phyloP scores from a whole-genome alignment of 2,329 filamentous ascomycete species.

The Colletotrichum sp. region DNA sequence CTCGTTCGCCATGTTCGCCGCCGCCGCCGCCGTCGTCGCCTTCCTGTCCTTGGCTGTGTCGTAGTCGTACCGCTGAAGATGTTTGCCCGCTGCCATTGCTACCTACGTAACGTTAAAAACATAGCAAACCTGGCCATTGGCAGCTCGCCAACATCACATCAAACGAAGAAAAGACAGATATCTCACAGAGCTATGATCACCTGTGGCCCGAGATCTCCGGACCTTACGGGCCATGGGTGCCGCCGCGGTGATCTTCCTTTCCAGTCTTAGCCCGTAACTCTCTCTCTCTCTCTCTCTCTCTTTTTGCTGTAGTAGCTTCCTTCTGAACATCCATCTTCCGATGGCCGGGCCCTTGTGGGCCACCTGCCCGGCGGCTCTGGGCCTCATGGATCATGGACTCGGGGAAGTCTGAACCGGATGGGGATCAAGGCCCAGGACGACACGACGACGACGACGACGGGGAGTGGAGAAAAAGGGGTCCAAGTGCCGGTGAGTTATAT shows the following conservation, averaged over 20 bases:
- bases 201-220: background rate
- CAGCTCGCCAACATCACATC: background rate
- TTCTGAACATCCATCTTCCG: background rate
- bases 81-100: background rate
- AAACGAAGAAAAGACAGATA: background rate
- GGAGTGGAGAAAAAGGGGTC: conserved; percentile 5
- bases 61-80: background rate
- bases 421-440: background rate
- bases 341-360: background rate
- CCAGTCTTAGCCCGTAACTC: background rate
- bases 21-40: background rate
- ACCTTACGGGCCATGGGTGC: background rate
- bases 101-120: background rate
- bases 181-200: background rate
- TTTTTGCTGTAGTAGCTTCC: background rate
- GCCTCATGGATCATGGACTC: background rate
- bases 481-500: conserved; percentile 11
- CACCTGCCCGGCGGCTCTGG: background rate
- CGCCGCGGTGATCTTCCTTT: background rate
- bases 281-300: background rate
- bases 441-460: background rate
- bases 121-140: background rate
- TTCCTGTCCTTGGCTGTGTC: background rate
- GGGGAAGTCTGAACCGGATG: conserved; percentile 5
- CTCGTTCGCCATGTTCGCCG: background rate